Base-by-base conservation (phyloP, 306 rosid species). In the Astragalus membranaceus region DNA sequence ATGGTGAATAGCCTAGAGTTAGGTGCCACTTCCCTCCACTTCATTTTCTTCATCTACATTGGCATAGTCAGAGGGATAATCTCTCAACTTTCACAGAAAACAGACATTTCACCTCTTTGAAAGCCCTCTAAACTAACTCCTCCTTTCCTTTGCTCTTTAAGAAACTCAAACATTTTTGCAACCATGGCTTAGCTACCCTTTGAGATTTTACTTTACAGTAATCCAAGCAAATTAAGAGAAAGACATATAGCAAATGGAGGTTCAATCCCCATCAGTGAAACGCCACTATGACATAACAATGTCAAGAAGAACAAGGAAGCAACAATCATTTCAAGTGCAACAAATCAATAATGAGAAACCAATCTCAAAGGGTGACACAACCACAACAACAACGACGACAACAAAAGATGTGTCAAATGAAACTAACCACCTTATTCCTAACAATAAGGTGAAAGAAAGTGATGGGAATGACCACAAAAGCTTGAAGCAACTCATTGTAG, bases 241-340 rank as follows among this genome's bases (percentile, higher is more conserved):
- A n/a, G n/a, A n/a, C n/a, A n/a, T n/a, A n/a, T n/a, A n/a, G n/a
- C n/a, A n/a, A n/a, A n/a, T 90, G 97, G 96, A 79, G 37, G 75
- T 85, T 26, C 78, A 77, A 32, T 67, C 81, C 51, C 74, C 79
- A 12, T 14, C 74, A 44, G 52, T 42, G 73, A 87, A 81, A 70
- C 96, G 46, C 72, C 85, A 59, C 42, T 92, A 80, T 44, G 97
- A 89, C 66, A 87, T 92, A 59, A 84, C 84, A 58, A 89, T 85
- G 97, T 92, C 97, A 39, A 85, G 73, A 77, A 89, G 97, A 82
- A 92, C 97, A 15, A 85, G 97, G 82, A 91, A 81, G 65, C 81
- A 81, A 65, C 37, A 57, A 23, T 79, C 77, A 12, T 33, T 30
- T 15, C 30, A 26, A 26, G 30, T 26, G 30, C 30, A 26, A 26